Evolutionary conservation across 805 yeast species (phyloP).

Genomic region (Yamadazyma nakazawae): DNA sequence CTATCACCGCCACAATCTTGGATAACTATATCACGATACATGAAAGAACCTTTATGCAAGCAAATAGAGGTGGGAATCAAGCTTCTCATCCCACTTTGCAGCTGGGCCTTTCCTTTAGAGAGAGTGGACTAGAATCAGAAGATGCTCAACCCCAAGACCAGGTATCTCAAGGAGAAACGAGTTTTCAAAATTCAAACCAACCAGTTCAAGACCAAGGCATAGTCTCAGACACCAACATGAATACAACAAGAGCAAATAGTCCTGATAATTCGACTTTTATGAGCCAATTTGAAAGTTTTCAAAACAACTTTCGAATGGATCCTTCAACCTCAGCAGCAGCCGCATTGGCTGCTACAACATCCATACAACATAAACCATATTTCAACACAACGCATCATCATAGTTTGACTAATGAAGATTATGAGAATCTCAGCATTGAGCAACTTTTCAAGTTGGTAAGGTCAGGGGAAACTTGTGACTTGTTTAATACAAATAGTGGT

Average conservation of each 20-base stretch:
- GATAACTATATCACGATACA: conserved; percentile 69
- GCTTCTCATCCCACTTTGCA: neutral
- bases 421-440: conserved; percentile 33
- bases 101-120: neutral
- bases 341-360: conserved; percentile 8
- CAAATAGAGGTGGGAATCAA: conserved; percentile 17
- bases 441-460: conserved; percentile 38
- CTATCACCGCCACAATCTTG: conserved; percentile 84
- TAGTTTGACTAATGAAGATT: conserved; percentile 37
- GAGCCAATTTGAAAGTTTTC: conserved; percentile 14
- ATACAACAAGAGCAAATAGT: neutral
- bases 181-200: neutral
- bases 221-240: neutral
- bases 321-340: conserved; percentile 14
- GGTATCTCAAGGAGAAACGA: neutral
- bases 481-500: conserved; percentile 12
- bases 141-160: neutral
- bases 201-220: neutral
- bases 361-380: conserved; percentile 11
- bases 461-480: conserved; percentile 16
- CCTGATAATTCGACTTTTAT: conserved; percentile 6
- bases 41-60: conserved; percentile 36
- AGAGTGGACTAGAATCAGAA: neutral
- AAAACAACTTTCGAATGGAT: conserved; percentile 11
- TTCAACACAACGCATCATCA: conserved; percentile 20